Evolutionary conservation across 441 rosid genomes (phyloP).

Genomic region (Populus hybrid): DNA sequence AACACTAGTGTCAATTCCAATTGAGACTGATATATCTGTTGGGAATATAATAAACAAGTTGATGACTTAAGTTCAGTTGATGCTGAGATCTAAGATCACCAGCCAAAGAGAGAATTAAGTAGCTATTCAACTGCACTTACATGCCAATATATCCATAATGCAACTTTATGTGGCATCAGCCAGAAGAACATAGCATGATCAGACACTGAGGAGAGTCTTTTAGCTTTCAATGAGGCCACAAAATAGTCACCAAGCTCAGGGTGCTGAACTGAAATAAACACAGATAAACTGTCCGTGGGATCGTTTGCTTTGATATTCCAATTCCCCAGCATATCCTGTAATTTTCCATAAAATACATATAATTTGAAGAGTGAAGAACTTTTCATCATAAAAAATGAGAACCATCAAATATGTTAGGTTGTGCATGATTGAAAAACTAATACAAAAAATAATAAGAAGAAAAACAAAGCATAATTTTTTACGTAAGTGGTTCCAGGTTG

Average conservation of each 20-base stretch:
- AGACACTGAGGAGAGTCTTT: slow-evolving; percentile 38
- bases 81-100: not conserved
- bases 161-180: slow-evolving; percentile 97
- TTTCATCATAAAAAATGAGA: not conserved
- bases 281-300: slow-evolving; percentile 61
- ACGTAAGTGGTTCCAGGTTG: not conserved
- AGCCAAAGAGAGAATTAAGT: not conserved
- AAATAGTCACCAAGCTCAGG: slow-evolving; percentile 80
- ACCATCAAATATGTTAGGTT: not conserved
- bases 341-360: not conserved
- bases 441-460: not conserved
- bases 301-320: slow-evolving; percentile 68
- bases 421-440: not conserved
- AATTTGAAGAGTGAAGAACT: slow-evolving; percentile 1
- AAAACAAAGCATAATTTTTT: not conserved
- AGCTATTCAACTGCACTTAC: slow-evolving; percentile 44
- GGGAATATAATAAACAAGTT: not conserved
- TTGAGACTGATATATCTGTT: not conserved
- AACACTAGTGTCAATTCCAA: not conserved
- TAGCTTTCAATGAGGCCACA: slow-evolving; percentile 63
- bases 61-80: not conserved
- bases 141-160: slow-evolving; percentile 91
- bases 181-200: slow-evolving; percentile 72
- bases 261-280: slow-evolving; percentile 61
- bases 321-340: slow-evolving; percentile 85